These are phyloP conservation scores for Thelonectria discophora DNA, from an alignment of 2,329 filamentous ascomycete species.

Conservation along the genomic window DNA sequence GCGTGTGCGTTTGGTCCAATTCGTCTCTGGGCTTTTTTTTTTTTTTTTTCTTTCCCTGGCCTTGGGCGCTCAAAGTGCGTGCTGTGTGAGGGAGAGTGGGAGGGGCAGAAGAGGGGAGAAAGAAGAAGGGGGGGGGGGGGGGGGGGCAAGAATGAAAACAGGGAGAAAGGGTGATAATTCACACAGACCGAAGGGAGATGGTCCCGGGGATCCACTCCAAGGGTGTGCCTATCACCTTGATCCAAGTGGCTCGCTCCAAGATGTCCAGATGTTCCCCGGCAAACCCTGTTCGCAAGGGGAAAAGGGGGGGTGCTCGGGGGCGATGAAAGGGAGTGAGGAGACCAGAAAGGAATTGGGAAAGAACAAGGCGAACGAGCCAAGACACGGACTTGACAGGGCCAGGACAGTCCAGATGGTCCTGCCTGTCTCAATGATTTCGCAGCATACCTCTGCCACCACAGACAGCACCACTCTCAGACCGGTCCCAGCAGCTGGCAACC, in stretches of 20 bases:
- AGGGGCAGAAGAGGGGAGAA: conserved; percentile 23
- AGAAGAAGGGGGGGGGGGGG: no score
- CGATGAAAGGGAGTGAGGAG: conserved; percentile 10
- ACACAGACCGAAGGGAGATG: conserved; percentile 21
- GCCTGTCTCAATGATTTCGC: no score
- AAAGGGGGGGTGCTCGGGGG: conserved; percentile 19
- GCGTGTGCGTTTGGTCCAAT: conserved; percentile 18
- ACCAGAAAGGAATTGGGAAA: conserved; percentile 18
- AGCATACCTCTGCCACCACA: no score
- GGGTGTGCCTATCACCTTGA: conserved; percentile 13
- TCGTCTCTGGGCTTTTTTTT: not conserved
- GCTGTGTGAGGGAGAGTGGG: conserved; percentile 22
- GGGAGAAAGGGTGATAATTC: conserved; percentile 27
- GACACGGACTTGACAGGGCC: conserved; percentile 35
- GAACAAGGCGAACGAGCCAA: conserved; percentile 37
- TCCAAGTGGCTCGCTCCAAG: conserved; percentile 22
- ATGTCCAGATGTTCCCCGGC: conserved; percentile 34
- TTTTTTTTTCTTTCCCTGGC: conserved; percentile 18
- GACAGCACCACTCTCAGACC: no score
- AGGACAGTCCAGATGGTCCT: conserved; percentile 28
- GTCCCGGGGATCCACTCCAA: conserved; percentile 1
- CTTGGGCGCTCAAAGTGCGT: conserved; percentile 1
- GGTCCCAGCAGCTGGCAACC: no score
- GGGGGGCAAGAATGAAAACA: no score
- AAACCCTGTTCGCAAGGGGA: conserved; percentile 36